Conservation (phyloP, 1,139 yeast species). For the Arxiozyma telluris region DNA sequence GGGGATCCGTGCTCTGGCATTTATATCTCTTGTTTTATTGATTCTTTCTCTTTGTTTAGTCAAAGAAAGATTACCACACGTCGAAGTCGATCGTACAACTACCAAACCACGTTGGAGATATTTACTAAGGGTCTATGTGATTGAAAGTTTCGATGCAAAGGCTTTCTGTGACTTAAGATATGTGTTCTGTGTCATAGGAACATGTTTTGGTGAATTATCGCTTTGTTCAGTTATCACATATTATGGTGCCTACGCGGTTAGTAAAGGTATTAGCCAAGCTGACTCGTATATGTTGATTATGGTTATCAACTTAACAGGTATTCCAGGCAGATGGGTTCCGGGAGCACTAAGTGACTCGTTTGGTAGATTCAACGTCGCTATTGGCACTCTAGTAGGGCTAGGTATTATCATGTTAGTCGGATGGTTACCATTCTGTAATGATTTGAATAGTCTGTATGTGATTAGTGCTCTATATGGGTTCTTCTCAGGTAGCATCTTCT, state of each 20-base stretch:
- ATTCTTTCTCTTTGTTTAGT: slow-evolving; percentile 33
- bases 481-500: slow-evolving; percentile 41
- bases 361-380: slow-evolving; percentile 47
- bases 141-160: slow-evolving; percentile 36
- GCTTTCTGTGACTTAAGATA: slow-evolving; percentile 37
- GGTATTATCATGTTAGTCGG: slow-evolving; percentile 37
- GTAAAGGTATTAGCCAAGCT: slow-evolving; percentile 36
- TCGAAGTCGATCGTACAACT: slow-evolving; percentile 6
- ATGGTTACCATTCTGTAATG: slow-evolving; percentile 40
- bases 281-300: slow-evolving; percentile 41
- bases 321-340: slow-evolving; percentile 43
- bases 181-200: slow-evolving; percentile 36
- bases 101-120: slow-evolving; percentile 10
- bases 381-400: slow-evolving; percentile 33
- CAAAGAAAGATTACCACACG: slow-evolving; percentile 35
- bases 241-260: slow-evolving; percentile 43
- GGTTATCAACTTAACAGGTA: slow-evolving; percentile 41
- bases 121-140: slow-evolving; percentile 15
- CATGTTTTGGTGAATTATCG: slow-evolving; percentile 37
- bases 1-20: slow-evolving; percentile 49
- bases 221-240: slow-evolving; percentile 38
- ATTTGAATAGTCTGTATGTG: slow-evolving; percentile 35
- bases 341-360: slow-evolving; percentile 40
- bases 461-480: slow-evolving; percentile 48
- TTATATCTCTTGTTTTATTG: slow-evolving; percentile 40